phyloP scores from a whole-genome alignment of 1,139 yeast species.

The Blastobotrys serpentis region DNA sequence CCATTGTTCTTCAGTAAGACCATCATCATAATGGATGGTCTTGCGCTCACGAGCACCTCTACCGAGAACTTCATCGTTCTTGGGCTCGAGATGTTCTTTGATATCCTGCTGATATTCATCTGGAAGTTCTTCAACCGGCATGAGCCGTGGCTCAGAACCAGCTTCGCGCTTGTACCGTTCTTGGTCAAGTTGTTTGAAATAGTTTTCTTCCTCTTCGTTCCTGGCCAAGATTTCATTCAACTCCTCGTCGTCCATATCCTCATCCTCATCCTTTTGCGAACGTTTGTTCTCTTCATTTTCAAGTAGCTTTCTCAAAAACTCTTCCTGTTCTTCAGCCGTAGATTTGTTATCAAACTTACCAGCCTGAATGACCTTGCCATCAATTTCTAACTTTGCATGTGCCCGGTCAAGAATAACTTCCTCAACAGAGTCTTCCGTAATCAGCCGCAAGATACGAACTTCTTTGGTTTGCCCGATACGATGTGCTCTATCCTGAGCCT shows the following conservation, averaged over 20 bases:
- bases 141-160: constrained; percentile 56
- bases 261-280: constrained; percentile 56
- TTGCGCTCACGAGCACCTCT: constrained; percentile 83
- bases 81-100: constrained; percentile 49
- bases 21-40: constrained; percentile 82
- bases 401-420: constrained; percentile 94
- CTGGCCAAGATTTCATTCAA: constrained; percentile 86
- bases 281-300: constrained; percentile 70
- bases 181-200: constrained; percentile 68
- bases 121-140: constrained; percentile 73
- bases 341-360: constrained; percentile 98
- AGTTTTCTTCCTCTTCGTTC: constrained; percentile 63
- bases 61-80: constrained; percentile 40
- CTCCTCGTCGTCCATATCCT: constrained; percentile 59
- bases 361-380: constrained; percentile 97
- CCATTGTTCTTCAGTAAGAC: constrained; percentile 95
- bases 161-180: constrained; percentile 51
- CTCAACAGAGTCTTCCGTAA: constrained; percentile 91
- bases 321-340: constrained; percentile 96
- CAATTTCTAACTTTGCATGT: constrained; percentile 89
- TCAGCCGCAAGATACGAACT: constrained; percentile 86
- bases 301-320: constrained; percentile 74
- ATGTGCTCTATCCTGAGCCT: constrained; percentile 98
- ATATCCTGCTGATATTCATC: constrained; percentile 74
- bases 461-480: constrained; percentile 98